Base-by-base conservation (phyloP, 805 yeast genomes). In the Tanozyma kutaoensis region DNA sequence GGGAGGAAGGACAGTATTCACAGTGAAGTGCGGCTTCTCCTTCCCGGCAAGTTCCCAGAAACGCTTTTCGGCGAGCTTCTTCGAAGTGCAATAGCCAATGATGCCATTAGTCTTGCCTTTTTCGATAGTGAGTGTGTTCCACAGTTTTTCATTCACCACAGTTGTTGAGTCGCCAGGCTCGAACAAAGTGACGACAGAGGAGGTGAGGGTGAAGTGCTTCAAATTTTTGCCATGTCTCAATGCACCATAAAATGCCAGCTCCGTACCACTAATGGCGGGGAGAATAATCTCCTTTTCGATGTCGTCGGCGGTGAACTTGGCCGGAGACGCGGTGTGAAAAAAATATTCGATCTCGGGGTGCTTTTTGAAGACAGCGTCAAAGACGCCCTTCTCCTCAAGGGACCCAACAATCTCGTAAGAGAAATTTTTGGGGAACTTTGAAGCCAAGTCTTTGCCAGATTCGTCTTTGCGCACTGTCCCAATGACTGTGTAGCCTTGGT, bases 211-310 rank as follows among this genome's bases (percentile, higher is more conserved):
- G n/a, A n/a, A n/a, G n/a, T n/a, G n/a, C n/a, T n/a, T n/a, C n/a
- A n/a, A n/a, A n/a, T n/a, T n/a, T n/a, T n/a, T n/a, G n/a, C n/a
- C n/a, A n/a, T n/a, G n/a, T n/a, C n/a, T n/a, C n/a, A n/a, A n/a
- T n/a, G n/a, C n/a, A n/a, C n/a, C n/a, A n/a, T n/a, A n/a, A n/a
- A n/a, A n/a, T n/a, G n/a, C n/a, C n/a, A n/a, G n/a, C n/a, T n/a
- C n/a, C n/a, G 77, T 68, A 26, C 79, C 80, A 23, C 57, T 43
- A 11, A 68, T 58, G 2, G 80, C 78, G 8, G 81, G 80, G n/a
- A 51, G 43, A 14, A 71, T 44, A 41, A 68, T 55, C 23, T 62
- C 73, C 14, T 55, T 52, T 35, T 72, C 72, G 6, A 58, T 55
- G 27, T 62, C 61, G 3, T 51, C 48, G 20, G 58, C 46, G 18